phyloP scores from a whole-genome alignment of 2,329 filamentous ascomycete species.

The Mycocentrospora acerina region DNA sequence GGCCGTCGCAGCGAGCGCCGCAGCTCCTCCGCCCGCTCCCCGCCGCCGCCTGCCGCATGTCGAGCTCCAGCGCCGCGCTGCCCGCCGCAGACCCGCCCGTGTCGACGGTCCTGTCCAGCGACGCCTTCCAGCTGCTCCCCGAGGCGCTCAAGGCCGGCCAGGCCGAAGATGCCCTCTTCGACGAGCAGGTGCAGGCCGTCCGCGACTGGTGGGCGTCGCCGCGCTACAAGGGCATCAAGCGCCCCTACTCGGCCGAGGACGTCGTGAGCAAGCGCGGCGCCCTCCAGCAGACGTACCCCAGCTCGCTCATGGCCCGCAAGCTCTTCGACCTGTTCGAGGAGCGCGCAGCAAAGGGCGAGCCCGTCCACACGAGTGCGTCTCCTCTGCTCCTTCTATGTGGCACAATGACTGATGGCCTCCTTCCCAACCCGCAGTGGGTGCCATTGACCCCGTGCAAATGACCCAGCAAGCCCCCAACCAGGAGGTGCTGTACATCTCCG shows the following conservation, averaged over 20 bases:
- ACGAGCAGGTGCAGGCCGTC: conserved; percentile 80
- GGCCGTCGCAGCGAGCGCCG: conserved; percentile 23
- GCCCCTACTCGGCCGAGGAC: conserved; percentile 86
- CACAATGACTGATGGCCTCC: conserved; percentile 29
- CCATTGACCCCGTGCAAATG: conserved; percentile 99
- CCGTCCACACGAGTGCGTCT: conserved; percentile 83
- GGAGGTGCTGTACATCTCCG: conserved; percentile 92
- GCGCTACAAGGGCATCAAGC: conserved; percentile 84
- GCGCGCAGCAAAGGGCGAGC: conserved; percentile 74
- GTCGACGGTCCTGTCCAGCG: conserved; percentile 63
- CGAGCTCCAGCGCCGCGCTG: conserved; percentile 52
- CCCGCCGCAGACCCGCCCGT: conserved; percentile 59
- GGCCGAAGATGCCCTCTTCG: conserved; percentile 82
- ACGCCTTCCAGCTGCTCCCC: conserved; percentile 82
- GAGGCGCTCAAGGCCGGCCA: conserved; percentile 74
- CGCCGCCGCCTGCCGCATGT: conserved; percentile 53
- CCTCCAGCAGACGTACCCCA: conserved; percentile 83
- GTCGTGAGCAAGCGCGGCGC: conserved; percentile 92
- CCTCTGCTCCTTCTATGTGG: conserved; percentile 20
- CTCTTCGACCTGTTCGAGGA: conserved; percentile 87
- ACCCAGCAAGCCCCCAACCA: conserved; percentile 96
- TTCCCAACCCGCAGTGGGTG: conserved; percentile 70
- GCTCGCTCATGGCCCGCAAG: conserved; percentile 92
- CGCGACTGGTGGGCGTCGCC: conserved; percentile 87
- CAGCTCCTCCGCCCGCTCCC: conserved; percentile 44